Percentiles rank a stretch among this genome's conserved stretches.
phyloP scores from a whole-genome alignment of 306 rosid species.

The Abrus precatorius region DNA sequence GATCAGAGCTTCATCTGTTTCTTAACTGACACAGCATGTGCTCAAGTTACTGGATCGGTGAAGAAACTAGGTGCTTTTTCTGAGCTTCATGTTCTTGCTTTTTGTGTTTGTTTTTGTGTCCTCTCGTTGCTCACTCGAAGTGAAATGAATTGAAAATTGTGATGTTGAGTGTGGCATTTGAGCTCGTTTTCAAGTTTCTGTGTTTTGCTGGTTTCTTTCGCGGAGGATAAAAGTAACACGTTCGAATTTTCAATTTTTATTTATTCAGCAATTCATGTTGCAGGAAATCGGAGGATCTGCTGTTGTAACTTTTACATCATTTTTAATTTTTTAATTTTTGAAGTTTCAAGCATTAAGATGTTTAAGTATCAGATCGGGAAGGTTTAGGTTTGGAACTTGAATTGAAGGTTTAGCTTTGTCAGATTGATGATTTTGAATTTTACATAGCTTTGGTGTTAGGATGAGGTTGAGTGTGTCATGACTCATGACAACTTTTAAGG shows the following conservation, averaged over 20 bases:
- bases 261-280: neutral
- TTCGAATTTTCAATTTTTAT: neutral
- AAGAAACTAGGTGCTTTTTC: slow-evolving; percentile 44
- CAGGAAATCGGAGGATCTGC: slow-evolving; percentile 45
- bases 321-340: neutral
- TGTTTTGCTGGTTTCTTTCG: neutral
- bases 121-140: slow-evolving; percentile 3
- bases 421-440: slow-evolving; percentile 42
- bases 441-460: slow-evolving; percentile 33
- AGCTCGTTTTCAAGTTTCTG: slow-evolving; percentile 31
- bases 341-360: slow-evolving; percentile 16
- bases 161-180: slow-evolving; percentile 26
- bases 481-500: slow-evolving; percentile 48
- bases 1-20: slow-evolving; percentile 42
- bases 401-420: slow-evolving; percentile 35
- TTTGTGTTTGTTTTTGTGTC: neutral
- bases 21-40: slow-evolving; percentile 21
- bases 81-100: slow-evolving; percentile 19
- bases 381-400: slow-evolving; percentile 16
- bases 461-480: slow-evolving; percentile 52
- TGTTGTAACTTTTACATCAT: neutral
- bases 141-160: slow-evolving; percentile 20
- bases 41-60: slow-evolving; percentile 57
- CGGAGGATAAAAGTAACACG: neutral
- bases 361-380: slow-evolving; percentile 47